A percentile compares a stretch with the other conserved stretches of the same genome.
Evolutionary conservation across 2,329 filamentous ascomycete genomes (phyloP).

Genomic region (Periconia sp.): DNA sequence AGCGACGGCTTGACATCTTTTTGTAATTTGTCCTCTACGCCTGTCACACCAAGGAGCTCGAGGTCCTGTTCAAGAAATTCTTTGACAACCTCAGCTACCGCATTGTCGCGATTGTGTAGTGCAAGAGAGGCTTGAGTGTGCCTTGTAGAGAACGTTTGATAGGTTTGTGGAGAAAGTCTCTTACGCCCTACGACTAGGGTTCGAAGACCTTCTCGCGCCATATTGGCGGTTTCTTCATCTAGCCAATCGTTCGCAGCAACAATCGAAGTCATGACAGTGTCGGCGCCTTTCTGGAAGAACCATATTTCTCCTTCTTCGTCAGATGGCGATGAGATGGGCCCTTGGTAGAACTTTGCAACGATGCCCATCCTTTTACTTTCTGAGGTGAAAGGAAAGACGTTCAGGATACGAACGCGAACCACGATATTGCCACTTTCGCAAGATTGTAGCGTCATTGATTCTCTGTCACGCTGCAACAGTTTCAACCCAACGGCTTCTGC

Average conservation of each 20-base stretch:
- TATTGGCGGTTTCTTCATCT: slow-evolving; percentile 98
- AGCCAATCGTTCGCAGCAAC: slow-evolving; percentile 98
- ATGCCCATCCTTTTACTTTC: slow-evolving; percentile 99
- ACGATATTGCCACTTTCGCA: slow-evolving; percentile 74
- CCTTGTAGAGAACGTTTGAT: slow-evolving; percentile 76
- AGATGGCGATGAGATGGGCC: slow-evolving; percentile 47
- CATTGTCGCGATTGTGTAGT: slow-evolving; percentile 78
- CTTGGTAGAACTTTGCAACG: slow-evolving; percentile 78
- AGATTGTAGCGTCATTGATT: slow-evolving; percentile 81
- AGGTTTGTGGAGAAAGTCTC: slow-evolving; percentile 77
- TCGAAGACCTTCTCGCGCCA: slow-evolving; percentile 94
- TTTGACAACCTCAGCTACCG: slow-evolving; percentile 80
- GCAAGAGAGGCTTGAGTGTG: slow-evolving; percentile 83
- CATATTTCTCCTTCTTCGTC: slow-evolving; percentile 78
- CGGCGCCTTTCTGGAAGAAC: slow-evolving; percentile 98
- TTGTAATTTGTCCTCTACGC: slow-evolving; percentile 96
- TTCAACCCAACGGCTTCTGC: slow-evolving; percentile 90
- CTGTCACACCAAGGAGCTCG: slow-evolving; percentile 94
- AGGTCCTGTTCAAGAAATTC: slow-evolving; percentile 85
- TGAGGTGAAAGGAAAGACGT: slow-evolving; percentile 96
- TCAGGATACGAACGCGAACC: slow-evolving; percentile 85
- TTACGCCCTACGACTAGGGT: slow-evolving; percentile 96
- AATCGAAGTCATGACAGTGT: slow-evolving; percentile 97
- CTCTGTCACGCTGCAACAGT: slow-evolving; percentile 83
- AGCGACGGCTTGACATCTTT: slow-evolving; percentile 94